Evolutionary conservation across 441 rosid species (phyloP).

Genomic region (Omphalea diandra): DNA sequence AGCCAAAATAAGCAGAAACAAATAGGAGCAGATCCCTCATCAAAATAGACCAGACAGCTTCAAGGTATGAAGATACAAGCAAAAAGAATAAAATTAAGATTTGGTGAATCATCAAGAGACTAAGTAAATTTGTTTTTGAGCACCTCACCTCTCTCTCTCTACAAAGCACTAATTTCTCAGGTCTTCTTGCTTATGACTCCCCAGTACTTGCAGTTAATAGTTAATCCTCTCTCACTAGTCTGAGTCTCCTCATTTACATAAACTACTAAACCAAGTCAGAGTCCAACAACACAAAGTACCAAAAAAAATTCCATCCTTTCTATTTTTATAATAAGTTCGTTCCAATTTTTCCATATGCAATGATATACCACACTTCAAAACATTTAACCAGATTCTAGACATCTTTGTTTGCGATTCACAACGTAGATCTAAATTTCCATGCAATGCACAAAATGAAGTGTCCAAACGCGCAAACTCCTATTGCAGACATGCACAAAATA

Average conservation of each 20-base stretch:
- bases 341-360: too few relatives aligned
- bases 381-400: too few relatives aligned
- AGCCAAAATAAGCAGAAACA: not conserved
- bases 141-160: not conserved
- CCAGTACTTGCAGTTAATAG: not conserved
- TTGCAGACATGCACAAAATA: not conserved
- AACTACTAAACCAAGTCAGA: constrained; percentile 3
- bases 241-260: not conserved
- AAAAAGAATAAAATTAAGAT: not conserved
- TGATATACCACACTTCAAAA: too few relatives aligned
- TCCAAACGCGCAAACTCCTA: not conserved
- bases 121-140: not conserved
- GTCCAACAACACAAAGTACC: too few relatives aligned
- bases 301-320: too few relatives aligned
- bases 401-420: too few relatives aligned
- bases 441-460: not conserved
- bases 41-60: not conserved
- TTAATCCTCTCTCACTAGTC: not conserved
- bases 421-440: too few relatives aligned
- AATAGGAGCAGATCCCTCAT: not conserved
- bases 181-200: not conserved
- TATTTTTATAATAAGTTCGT: too few relatives aligned
- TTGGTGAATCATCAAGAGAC: not conserved
- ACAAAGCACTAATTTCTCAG: not conserved
- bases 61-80: not conserved